phyloP scores from a whole-genome alignment of 176 grass and related monocot genomes.

The Cenchrus americanus region DNA sequence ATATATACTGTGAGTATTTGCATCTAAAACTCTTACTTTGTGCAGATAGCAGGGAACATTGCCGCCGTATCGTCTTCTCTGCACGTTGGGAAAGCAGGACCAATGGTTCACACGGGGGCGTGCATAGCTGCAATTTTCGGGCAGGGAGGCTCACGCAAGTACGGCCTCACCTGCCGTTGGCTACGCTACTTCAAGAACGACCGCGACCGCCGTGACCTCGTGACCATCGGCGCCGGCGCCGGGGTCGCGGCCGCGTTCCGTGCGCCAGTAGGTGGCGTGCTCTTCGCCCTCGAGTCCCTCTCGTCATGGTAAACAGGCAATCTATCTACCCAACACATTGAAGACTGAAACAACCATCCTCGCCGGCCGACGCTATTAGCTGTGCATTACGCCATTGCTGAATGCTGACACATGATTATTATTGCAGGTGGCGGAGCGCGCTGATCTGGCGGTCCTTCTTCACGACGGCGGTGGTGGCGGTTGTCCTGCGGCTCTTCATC shows the following conservation, averaged over 20 bases:
- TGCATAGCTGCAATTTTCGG: constrained; percentile 86
- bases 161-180: constrained; percentile 82
- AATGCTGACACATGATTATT: too few species aligned
- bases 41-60: constrained; percentile 72
- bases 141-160: constrained; percentile 83
- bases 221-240: constrained; percentile 81
- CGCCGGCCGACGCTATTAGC: background rate
- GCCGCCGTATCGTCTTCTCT: constrained; percentile 85
- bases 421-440: constrained; percentile 84
- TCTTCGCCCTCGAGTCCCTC: constrained; percentile 86
- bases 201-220: constrained; percentile 88
- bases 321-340: background rate
- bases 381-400: background rate
- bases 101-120: constrained; percentile 97
- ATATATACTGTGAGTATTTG: too few species aligned
- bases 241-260: constrained; percentile 82
- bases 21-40: too few species aligned
- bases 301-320: constrained; percentile 65
- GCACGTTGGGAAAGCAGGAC: constrained; percentile 88
- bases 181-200: constrained; percentile 96
- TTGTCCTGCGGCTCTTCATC: constrained; percentile 76
- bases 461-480: constrained; percentile 89
- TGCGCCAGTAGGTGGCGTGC: constrained; percentile 83
- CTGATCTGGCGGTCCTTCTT: constrained; percentile 95
- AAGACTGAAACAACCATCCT: background rate